Evolutionary conservation across 345 rosid genomes (phyloP).

Genomic region (Populus tremula): DNA sequence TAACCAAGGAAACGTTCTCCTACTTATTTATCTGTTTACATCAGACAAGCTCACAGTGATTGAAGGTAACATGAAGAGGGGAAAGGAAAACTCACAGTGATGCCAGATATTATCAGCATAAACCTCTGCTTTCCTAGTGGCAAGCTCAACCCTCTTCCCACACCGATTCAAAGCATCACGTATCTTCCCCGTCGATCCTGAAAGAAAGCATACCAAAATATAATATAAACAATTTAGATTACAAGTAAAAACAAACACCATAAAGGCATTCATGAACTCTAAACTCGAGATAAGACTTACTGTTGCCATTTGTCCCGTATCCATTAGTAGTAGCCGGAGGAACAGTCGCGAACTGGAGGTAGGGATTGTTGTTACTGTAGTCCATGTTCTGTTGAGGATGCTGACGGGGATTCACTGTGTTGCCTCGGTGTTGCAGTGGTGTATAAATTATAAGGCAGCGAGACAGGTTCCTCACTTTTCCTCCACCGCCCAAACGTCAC

Average conservation of each 20-base stretch:
- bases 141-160: conserved; percentile 60
- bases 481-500: background rate
- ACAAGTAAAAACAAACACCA: background rate
- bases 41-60: background rate
- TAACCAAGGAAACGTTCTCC: background rate
- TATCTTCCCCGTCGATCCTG: conserved; percentile 57
- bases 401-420: background rate
- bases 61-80: background rate
- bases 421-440: background rate
- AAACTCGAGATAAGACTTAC: conserved; percentile 26
- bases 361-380: conserved; percentile 35
- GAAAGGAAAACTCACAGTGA: conserved; percentile 38
- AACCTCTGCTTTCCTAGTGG: conserved; percentile 51
- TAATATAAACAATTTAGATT: too few relatives aligned
- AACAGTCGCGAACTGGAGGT: conserved; percentile 35
- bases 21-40: background rate
- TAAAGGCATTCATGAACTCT: background rate
- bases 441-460: background rate
- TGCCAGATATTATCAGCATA: conserved; percentile 59
- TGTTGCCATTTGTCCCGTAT: conserved; percentile 25
- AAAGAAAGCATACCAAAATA: background rate
- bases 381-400: conserved; percentile 10
- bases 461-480: background rate
- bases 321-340: conserved; percentile 10
- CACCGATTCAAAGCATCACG: conserved; percentile 50